Percentiles rank a stretch among this genome's conserved stretches.
Conservation (phyloP, 306 rosid species). For the apple (Malus domestica) region DNA sequence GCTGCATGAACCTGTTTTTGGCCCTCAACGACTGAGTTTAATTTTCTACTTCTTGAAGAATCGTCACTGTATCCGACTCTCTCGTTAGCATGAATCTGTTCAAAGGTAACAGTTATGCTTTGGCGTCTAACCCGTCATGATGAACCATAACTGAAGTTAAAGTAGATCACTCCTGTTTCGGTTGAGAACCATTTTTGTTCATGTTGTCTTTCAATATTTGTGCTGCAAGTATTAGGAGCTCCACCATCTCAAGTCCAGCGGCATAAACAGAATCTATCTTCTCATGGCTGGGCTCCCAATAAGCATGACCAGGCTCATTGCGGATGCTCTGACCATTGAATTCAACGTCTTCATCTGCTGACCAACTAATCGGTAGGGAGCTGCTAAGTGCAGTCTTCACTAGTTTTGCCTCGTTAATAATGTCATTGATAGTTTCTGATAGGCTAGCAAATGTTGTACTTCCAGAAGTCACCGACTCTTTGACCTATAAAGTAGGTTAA, state of each 20-base stretch:
- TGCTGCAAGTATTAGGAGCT: slow-evolving; percentile 72
- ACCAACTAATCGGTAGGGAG: slow-evolving; percentile 87
- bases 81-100: background rate
- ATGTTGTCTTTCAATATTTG: slow-evolving; percentile 47
- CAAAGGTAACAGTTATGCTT: background rate
- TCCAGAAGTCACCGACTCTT: slow-evolving; percentile 39
- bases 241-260: slow-evolving; percentile 96
- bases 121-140: background rate
- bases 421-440: slow-evolving; percentile 42
- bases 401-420: slow-evolving; percentile 65
- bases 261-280: slow-evolving; percentile 70
- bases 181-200: slow-evolving; percentile 20
- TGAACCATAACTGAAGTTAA: background rate
- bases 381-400: slow-evolving; percentile 86
- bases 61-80: background rate
- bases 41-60: background rate
- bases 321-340: slow-evolving; percentile 20
- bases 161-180: background rate
- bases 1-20: background rate
- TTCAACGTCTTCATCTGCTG: slow-evolving; percentile 49
- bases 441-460: slow-evolving; percentile 25
- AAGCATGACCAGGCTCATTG: slow-evolving; percentile 19
- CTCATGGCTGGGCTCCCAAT: slow-evolving; percentile 33
- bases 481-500: slow-evolving; percentile 43
- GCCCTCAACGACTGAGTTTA: background rate